A percentile compares a stretch with the other conserved stretches of the same genome.
These are phyloP conservation scores for Pseudevernia furfuracea DNA, from an alignment of 495 filamentous ascomycete genomes.

Conservation along the genomic window DNA sequence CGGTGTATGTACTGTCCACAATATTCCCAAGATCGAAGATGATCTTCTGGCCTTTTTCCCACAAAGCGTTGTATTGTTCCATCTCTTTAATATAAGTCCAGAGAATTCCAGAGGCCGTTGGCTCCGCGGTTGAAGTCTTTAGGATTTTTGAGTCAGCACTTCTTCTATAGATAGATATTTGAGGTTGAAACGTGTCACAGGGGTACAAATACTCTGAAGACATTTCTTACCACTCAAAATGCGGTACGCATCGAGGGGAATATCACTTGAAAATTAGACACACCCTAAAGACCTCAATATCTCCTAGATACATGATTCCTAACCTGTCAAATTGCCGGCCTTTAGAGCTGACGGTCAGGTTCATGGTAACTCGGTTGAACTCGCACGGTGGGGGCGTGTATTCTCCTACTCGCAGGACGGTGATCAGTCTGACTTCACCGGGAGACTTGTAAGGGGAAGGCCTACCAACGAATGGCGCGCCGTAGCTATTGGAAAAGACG, in stretches of 20 bases:
- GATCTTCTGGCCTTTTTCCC: slow-evolving; percentile 59
- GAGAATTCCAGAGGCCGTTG: slow-evolving; percentile 58
- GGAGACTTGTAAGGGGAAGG: neutral
- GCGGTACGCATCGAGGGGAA: no score
- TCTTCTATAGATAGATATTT: no score
- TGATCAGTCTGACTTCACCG: neutral
- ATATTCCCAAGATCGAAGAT: slow-evolving; percentile 82
- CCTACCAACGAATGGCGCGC: slow-evolving; percentile 68
- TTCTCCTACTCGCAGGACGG: slow-evolving; percentile 38
- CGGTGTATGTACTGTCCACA: slow-evolving; percentile 69
- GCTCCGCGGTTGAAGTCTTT: slow-evolving; percentile 84
- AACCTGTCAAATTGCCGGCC: slow-evolving; percentile 78
- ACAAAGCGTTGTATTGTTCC: slow-evolving; percentile 62
- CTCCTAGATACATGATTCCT: slow-evolving; percentile 70
- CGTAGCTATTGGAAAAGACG: slow-evolving; percentile 71
- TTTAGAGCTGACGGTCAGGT: slow-evolving; percentile 67
- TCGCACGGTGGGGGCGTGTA: slow-evolving; percentile 62
- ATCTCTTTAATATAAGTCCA: slow-evolving; percentile 81
- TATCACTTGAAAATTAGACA: no score
- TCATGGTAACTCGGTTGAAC: slow-evolving; percentile 75
- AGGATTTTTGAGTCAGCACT: no score
- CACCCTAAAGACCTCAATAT: slow-evolving; percentile 77
- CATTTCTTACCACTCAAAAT: no score
- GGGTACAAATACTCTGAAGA: no score
- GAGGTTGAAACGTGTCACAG: no score